Conservation (phyloP, 148 eudicot species). For the Cornus florida region DNA sequence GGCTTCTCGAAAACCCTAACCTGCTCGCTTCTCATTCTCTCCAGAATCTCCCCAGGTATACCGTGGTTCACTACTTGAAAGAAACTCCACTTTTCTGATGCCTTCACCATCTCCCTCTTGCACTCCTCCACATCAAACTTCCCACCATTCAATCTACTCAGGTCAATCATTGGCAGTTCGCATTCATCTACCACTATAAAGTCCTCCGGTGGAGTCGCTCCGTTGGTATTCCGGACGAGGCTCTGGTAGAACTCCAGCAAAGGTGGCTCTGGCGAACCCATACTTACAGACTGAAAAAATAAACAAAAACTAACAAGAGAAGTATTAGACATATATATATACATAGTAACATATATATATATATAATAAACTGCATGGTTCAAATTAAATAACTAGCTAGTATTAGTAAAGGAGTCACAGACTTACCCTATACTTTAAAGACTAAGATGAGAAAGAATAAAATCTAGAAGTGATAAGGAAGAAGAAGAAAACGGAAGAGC, state of each 20-base stretch:
- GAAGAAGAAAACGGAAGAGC: background rate
- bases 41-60: conserved; percentile 35
- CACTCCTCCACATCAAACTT: conserved; percentile 39
- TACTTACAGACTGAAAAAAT: conserved; percentile 11
- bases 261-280: conserved; percentile 51
- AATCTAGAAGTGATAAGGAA: background rate
- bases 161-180: conserved; percentile 61
- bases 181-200: conserved; percentile 21
- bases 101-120: conserved; percentile 53
- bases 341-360: too few species aligned
- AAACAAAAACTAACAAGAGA: too few species aligned
- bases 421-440: too few species aligned
- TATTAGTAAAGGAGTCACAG: too few species aligned
- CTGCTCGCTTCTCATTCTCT: conserved; percentile 57
- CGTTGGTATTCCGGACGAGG: conserved; percentile 22
- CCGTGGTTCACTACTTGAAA: conserved; percentile 91
- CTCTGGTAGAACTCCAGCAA: conserved; percentile 49
- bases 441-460: too few species aligned
- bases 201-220: background rate
- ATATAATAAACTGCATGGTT: background rate
- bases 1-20: conserved; percentile 57
- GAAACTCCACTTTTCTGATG: conserved; percentile 76
- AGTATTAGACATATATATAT: background rate
- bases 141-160: conserved; percentile 26
- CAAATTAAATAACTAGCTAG: background rate